Percentiles rank a stretch among this genome's conserved stretches.
Conservation (phyloP, 805 yeast species). For the Debaryomyces hansenii region DNA sequence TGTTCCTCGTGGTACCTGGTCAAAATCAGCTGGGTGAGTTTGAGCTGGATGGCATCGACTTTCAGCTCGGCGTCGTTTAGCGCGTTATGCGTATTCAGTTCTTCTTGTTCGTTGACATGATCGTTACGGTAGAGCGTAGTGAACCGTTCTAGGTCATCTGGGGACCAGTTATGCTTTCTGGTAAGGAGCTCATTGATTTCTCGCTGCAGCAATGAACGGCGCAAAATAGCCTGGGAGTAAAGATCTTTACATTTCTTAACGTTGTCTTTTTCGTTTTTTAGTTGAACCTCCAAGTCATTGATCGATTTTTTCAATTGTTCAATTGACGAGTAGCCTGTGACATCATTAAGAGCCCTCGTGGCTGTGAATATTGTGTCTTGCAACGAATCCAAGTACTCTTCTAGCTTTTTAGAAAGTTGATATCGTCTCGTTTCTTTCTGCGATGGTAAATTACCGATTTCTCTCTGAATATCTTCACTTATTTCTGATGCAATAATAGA, state of each 20-base stretch:
- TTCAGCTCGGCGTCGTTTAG: constrained; percentile 56
- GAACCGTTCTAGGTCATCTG: constrained; percentile 78
- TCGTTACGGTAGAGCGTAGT: constrained; percentile 80
- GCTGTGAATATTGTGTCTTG: constrained; percentile 60
- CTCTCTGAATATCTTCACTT: constrained; percentile 12
- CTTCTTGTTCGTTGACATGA: constrained; percentile 67
- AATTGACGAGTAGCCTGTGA: constrained; percentile 86
- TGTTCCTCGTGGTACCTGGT: constrained; percentile 95
- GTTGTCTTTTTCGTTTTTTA: constrained; percentile 47
- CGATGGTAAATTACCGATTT: constrained; percentile 43
- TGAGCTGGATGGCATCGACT: constrained; percentile 70
- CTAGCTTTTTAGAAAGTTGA: constrained; percentile 40
- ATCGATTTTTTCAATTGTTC: constrained; percentile 69
- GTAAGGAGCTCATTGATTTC: constrained; percentile 86
- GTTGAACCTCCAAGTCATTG: constrained; percentile 50
- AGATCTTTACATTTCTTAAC: constrained; percentile 50
- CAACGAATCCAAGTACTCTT: constrained; percentile 51
- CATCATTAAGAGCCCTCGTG: constrained; percentile 74
- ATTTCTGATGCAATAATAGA: background rate
- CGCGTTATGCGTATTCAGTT: constrained; percentile 46
- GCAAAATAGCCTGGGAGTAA: constrained; percentile 61
- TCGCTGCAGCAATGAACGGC: constrained; percentile 69
- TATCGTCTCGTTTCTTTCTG: constrained; percentile 42
- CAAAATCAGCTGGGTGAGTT: constrained; percentile 72
- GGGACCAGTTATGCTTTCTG: constrained; percentile 79